Evolutionary conservation across 768 basidiomycete genomes (phyloP).

Genomic region (Pulveroboletus sp.): DNA sequence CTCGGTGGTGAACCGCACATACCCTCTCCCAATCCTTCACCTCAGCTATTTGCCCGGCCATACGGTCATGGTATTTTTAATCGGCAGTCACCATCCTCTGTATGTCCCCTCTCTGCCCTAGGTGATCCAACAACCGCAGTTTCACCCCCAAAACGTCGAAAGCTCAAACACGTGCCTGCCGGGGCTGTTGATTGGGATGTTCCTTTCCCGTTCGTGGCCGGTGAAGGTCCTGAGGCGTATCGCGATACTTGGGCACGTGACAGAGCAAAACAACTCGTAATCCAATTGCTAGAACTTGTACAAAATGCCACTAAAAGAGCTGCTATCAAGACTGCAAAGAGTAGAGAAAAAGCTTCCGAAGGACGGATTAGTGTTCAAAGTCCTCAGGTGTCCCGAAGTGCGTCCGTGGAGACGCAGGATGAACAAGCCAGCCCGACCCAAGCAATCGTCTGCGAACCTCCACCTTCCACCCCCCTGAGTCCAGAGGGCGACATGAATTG

Average conservation of each 20-base stretch:
- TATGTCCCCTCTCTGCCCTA: background rate
- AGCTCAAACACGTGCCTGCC: constrained; percentile 64
- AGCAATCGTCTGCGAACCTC: background rate
- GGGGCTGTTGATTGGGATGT: constrained; percentile 82
- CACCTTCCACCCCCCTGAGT: background rate
- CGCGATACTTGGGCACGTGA: constrained; percentile 59
- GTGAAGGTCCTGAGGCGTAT: constrained; percentile 70
- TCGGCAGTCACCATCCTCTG: background rate
- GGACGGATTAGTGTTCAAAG: constrained; percentile 31
- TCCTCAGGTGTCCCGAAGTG: constrained; percentile 31
- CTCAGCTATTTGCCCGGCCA: constrained; percentile 17
- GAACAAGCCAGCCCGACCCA: background rate
- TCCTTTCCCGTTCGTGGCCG: constrained; percentile 68
- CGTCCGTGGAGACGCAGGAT: constrained; percentile 14
- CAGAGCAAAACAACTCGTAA: constrained; percentile 56
- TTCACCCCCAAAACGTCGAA: constrained; percentile 52
- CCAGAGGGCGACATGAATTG: background rate
- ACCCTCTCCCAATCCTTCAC: constrained; percentile 2
- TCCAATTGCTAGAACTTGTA: constrained; percentile 56
- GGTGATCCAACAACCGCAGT: background rate
- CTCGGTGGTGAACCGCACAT: constrained; percentile 36
- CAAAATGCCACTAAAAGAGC: constrained; percentile 60
- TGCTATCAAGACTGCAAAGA: constrained; percentile 41
- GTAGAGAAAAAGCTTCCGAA: background rate
- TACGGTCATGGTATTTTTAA: constrained; percentile 13